These are phyloP conservation scores for Saprolegnia parasitica DNA, from an alignment of 352 stramenopile genomes.

Conservation along the genomic window DNA sequence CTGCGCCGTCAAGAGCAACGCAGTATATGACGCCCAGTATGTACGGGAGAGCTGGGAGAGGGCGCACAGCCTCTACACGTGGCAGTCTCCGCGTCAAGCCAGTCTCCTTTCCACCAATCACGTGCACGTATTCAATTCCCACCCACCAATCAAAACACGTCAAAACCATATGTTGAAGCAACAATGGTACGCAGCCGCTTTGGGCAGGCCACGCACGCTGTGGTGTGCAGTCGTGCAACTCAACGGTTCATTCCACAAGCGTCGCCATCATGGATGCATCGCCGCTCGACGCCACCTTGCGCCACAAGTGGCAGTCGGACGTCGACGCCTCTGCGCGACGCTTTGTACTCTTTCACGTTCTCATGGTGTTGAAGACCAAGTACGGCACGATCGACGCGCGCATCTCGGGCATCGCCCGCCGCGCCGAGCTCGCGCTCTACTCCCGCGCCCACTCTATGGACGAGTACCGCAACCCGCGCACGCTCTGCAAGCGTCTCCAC, in stretches of 20 bases:
- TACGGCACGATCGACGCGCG: conserved; percentile 54
- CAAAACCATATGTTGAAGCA: background rate
- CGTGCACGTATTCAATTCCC: too few species aligned
- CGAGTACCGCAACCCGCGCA: conserved; percentile 56
- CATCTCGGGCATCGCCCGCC: conserved; percentile 57
- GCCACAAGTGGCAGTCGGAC: conserved; percentile 43
- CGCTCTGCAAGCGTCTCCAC: conserved; percentile 50
- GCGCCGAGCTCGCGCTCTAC: conserved; percentile 54
- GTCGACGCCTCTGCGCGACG: conserved; percentile 41
- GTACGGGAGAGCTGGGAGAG: too few species aligned
- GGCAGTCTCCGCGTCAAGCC: background rate
- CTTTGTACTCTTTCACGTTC: conserved; percentile 52
- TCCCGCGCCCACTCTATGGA: conserved; percentile 42
- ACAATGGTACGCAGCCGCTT: background rate
- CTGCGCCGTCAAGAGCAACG: too few species aligned
- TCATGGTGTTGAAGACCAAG: conserved; percentile 58
- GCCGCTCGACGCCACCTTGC: conserved; percentile 16
- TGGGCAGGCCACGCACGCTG: background rate
- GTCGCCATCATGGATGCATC: conserved; percentile 31
- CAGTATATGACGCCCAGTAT: too few species aligned
- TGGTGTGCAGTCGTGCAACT: background rate
- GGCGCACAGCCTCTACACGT: background rate
- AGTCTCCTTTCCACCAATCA: background rate
- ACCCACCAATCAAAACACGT: too few species aligned
- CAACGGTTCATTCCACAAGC: conserved; percentile 3